These are phyloP conservation scores for Sphagnum contortum DNA, from an alignment of 225 moss, liverwort and hornwort species.

Conservation along the genomic window DNA sequence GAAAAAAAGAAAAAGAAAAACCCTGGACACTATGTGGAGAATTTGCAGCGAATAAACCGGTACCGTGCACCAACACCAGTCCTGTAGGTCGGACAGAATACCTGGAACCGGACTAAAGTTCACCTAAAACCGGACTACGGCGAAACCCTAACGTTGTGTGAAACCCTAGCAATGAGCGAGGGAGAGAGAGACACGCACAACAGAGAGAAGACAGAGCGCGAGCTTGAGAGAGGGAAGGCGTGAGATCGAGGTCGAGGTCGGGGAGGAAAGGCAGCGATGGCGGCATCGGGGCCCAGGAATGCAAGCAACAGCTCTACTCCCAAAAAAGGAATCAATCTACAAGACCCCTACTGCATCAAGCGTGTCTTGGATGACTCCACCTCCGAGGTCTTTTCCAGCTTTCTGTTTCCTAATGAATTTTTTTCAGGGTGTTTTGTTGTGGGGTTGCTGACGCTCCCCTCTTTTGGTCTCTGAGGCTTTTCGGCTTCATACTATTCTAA, in stretches of 20 bases:
- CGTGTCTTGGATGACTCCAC: conserved; percentile 87
- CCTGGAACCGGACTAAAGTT: too few species aligned
- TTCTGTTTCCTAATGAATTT: not conserved
- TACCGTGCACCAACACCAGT: too few species aligned
- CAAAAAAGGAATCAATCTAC: conserved; percentile 59
- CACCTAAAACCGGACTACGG: too few species aligned
- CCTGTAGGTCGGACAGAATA: too few species aligned
- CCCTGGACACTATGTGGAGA: too few species aligned
- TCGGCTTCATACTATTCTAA: too few species aligned
- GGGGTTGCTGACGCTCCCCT: too few species aligned
- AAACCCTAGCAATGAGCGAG: not conserved
- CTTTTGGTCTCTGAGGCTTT: too few species aligned
- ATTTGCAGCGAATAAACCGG: too few species aligned
- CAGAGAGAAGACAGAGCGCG: conserved; percentile 6
- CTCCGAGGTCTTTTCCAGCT: conserved; percentile 43
- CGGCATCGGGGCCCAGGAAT: conserved; percentile 28
- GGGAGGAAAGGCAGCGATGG: conserved; percentile 37
- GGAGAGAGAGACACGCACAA: not conserved
- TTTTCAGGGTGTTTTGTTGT: too few species aligned
- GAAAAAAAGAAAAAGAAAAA: too few species aligned
- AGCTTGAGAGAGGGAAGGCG: not conserved
- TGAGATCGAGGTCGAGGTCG: not conserved
- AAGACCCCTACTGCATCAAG: conserved; percentile 92
- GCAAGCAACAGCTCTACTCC: conserved; percentile 26
- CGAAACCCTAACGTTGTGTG: too few species aligned